Conservation (phyloP, 2,329 filamentous ascomycete species). For the Clathrospora elynae region DNA sequence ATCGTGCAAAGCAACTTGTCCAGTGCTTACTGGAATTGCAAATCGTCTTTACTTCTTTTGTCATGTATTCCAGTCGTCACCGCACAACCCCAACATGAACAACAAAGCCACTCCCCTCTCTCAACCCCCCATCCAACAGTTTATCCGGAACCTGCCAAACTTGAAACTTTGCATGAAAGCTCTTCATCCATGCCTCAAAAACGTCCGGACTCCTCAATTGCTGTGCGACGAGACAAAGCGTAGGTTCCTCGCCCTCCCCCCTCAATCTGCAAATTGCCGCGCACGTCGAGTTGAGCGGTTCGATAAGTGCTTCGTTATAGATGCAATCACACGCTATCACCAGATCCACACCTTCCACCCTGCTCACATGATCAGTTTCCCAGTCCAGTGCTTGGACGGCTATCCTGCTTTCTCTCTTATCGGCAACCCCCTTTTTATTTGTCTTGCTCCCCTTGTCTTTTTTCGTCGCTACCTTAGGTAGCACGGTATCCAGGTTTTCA, state of each 20-base stretch:
- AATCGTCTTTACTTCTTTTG: too few species aligned
- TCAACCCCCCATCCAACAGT: conserved; percentile 63
- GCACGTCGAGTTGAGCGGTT: conserved; percentile 81
- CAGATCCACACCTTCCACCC: too few species aligned
- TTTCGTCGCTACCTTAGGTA: conserved; percentile 16
- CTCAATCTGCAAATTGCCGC: conserved; percentile 72
- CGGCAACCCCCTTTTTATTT: conserved; percentile 28
- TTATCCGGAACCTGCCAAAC: conserved; percentile 77
- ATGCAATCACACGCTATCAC: conserved; percentile 91
- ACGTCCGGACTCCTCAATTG: conserved; percentile 85
- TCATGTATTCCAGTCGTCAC: too few species aligned
- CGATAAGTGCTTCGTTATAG: conserved; percentile 86
- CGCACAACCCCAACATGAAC: conserved; percentile 70
- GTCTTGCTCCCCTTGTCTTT: conserved; percentile 15
- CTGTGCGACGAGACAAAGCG: conserved; percentile 82
- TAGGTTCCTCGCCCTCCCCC: conserved; percentile 51
- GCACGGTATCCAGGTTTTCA: conserved; percentile 56
- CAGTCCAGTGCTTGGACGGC: conserved; percentile 70
- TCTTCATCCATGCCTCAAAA: conserved; percentile 78
- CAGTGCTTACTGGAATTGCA: too few species aligned
- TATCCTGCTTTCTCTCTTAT: conserved; percentile 12
- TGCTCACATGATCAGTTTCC: conserved; percentile 74
- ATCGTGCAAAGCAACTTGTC: too few species aligned
- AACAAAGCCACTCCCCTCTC: conserved; percentile 73
- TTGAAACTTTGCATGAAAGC: conserved; percentile 69